Conservation (phyloP, 805 yeast genomes). For the Saccharomycopsis fermentans region DNA sequence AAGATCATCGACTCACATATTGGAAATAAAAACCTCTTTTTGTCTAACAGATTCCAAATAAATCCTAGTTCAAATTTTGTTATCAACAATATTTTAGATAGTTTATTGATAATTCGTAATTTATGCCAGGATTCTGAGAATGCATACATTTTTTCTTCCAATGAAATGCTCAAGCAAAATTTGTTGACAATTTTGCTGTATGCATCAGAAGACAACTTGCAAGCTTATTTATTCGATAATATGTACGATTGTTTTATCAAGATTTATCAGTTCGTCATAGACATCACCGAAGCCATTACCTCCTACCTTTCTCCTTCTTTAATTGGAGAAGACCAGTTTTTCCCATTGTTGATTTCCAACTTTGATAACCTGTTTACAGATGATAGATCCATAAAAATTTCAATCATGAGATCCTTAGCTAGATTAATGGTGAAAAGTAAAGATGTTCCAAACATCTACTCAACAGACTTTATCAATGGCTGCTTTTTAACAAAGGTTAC, state of each 20-base stretch:
- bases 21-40: neutral
- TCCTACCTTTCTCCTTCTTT: constrained; percentile 72
- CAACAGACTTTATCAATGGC: constrained; percentile 39
- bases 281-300: constrained; percentile 73
- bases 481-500: constrained; percentile 43
- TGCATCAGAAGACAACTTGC: constrained; percentile 23
- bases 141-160: constrained; percentile 64
- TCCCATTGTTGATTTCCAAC: constrained; percentile 36
- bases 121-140: constrained; percentile 73
- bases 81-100: constrained; percentile 14
- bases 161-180: constrained; percentile 36
- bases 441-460: constrained; percentile 32
- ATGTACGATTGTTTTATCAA: constrained; percentile 33
- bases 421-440: constrained; percentile 61
- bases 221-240: constrained; percentile 18
- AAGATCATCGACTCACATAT: neutral
- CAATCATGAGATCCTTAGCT: constrained; percentile 66
- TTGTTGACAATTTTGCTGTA: constrained; percentile 33
- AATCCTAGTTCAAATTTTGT: neutral
- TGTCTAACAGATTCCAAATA: constrained; percentile 12
- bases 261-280: constrained; percentile 56
- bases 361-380: constrained; percentile 25
- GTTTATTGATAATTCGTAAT: constrained; percentile 57
- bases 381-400: constrained; percentile 62
- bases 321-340: constrained; percentile 58